These are phyloP conservation scores for Sarocladium kiliense DNA, from an alignment of 2,329 filamentous ascomycete genomes.

Conservation along the genomic window DNA sequence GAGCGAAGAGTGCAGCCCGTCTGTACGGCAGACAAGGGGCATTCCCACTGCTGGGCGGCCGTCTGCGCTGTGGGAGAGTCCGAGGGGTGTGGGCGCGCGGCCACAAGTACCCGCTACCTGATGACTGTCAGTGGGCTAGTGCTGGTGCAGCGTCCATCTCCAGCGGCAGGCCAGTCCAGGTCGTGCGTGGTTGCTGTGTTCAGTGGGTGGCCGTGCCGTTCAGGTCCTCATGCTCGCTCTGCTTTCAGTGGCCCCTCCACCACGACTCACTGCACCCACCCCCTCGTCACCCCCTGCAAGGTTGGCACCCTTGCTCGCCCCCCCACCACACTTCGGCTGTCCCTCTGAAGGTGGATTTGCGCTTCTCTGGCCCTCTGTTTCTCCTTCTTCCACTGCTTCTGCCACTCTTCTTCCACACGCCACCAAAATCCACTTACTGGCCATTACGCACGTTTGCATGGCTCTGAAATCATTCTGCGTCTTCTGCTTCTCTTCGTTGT, in stretches of 20 bases:
- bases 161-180: too few species aligned
- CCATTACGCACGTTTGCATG: conserved; percentile 6
- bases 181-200: too few species aligned
- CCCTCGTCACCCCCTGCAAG: background rate
- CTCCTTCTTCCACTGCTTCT: conserved; percentile 1
- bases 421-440: background rate
- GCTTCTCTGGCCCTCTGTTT: background rate
- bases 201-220: too few species aligned
- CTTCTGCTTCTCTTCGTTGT: background rate
- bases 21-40: background rate
- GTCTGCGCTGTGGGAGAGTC: background rate
- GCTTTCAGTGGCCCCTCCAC: too few species aligned
- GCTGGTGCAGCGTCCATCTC: too few species aligned
- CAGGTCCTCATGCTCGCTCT: background rate
- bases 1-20: too few species aligned
- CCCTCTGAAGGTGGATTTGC: conserved; percentile 6
- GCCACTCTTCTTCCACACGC: background rate
- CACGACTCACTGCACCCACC: too few species aligned
- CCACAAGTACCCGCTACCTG: background rate
- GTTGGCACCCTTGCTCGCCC: too few species aligned
- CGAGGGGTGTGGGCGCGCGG: background rate
- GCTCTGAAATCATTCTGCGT: conserved; percentile 4
- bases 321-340: conserved; percentile 8
- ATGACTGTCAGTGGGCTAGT: background rate
- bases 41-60: background rate